Evolutionary conservation across 768 basidiomycete genomes (phyloP).

Genomic region (Phylloporus sp.): DNA sequence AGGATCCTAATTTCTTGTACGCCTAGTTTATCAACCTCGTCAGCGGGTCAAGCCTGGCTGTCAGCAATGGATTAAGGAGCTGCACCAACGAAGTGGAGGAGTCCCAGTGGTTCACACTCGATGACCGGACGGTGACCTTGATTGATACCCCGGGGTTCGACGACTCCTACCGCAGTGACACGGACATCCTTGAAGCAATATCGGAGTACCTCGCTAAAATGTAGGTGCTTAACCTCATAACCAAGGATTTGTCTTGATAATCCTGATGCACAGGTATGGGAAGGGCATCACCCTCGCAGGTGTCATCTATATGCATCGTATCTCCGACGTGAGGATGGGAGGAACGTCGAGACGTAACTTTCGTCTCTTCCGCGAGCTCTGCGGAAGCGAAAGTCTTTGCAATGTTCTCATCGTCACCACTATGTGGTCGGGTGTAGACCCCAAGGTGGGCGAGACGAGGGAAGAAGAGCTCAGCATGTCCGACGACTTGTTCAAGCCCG

Average conservation of each 20-base stretch:
- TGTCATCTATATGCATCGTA: neutral
- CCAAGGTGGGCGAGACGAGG: neutral
- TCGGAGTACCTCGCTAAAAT: neutral
- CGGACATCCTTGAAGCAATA: neutral
- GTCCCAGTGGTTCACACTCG: neutral
- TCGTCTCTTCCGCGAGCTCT: neutral
- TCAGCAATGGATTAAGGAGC: neutral
- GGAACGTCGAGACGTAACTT: neutral
- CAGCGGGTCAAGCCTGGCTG: neutral
- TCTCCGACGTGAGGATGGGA: neutral
- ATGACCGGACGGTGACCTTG: neutral
- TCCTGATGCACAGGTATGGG: neutral
- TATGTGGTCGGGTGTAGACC: neutral
- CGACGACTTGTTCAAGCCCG: neutral
- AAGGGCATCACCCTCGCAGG: neutral
- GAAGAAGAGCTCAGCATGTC: neutral
- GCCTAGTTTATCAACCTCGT: neutral
- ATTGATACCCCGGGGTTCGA: conserved; percentile 1
- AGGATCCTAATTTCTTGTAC: neutral
- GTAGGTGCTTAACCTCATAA: neutral
- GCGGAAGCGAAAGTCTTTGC: neutral
- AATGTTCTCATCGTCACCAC: neutral
- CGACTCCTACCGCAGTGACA: neutral
- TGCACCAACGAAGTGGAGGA: neutral
- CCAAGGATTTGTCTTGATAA: neutral